Base-by-base conservation (phyloP, 208 protist genomes). In the Leishmania gerbilli region DNA sequence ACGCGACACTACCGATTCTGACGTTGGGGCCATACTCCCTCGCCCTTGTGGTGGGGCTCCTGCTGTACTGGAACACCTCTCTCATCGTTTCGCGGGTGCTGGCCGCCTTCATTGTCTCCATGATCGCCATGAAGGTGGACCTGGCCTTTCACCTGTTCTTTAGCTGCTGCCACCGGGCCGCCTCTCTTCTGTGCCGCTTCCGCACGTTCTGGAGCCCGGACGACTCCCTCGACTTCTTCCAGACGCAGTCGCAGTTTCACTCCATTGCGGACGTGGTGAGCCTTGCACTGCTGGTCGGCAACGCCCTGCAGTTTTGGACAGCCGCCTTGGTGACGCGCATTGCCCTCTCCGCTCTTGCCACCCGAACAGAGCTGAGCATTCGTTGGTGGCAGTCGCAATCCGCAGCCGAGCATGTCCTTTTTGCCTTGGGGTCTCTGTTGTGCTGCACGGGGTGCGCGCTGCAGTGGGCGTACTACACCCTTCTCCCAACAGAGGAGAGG, bases 391-490 rank as follows among this genome's bases (percentile, higher is more conserved):
- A 79, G 47, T 58, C 76, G 51, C 80, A 81, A 74, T 75, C 79
- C 1, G 49, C 62, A 40, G 80, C 67, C 40, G 80, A 83, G 76
- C 80, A 85, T 69, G 49, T 51, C 19, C 9, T 74, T 15, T 37
- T 68, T 4, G 58, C 55, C 8, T 9, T 86, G 2, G 45, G 69
- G 55, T 60, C 58, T 71, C 13, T 81, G 17, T 21, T 76, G 74
- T 74, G 79, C 76, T 9, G 79, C 79, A 49, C 42, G 27, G 58
- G 76, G 42, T 82, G 84, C 58, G 68, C 81, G 3, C 83, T 97
- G 15, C 88, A 91, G 85, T 97, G 93, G 93, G 77, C 88, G 15
- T 97, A 90, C 81, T 92, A 91, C 56, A 95, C 91, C 0, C 79
- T 89, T 55, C 79, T 82, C 67, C 78, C 82, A n/a, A 6, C 11